Conservation (phyloP, 225 moss, liverwort and hornwort genomes). For the Pleurozium schreberi region DNA sequence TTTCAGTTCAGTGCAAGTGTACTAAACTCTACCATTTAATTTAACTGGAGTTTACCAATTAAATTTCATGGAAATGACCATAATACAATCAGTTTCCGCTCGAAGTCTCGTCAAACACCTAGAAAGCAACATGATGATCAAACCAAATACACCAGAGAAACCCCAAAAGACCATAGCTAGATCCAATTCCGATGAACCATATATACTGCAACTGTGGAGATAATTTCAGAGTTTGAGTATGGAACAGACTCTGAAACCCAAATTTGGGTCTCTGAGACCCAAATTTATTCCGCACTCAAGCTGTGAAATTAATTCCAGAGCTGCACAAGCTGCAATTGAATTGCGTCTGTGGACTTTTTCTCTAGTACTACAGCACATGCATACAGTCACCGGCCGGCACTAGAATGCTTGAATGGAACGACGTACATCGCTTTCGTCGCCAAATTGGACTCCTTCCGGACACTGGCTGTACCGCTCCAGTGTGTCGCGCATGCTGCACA, state of each 20-base stretch:
- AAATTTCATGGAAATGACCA: neutral
- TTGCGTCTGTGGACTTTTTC: too few relatives aligned
- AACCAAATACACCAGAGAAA: neutral
- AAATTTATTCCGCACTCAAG: neutral
- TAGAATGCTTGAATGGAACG: neutral
- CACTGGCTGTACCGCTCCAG: slow-evolving; percentile 29
- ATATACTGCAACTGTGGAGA: neutral
- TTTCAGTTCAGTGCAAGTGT: neutral
- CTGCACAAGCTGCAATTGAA: neutral
- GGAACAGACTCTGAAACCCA: too few relatives aligned
- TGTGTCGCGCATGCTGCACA: slow-evolving; percentile 32
- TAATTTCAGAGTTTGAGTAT: neutral
- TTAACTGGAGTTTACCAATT: too few relatives aligned
- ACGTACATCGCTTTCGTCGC: slow-evolving; percentile 20
- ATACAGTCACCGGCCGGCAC: neutral
- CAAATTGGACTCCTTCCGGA: slow-evolving; percentile 26
- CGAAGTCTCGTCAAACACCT: neutral
- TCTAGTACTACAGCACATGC: neutral
- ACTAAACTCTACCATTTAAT: neutral
- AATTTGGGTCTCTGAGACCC: too few relatives aligned
- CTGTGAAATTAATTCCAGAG: neutral
- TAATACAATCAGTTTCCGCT: neutral
- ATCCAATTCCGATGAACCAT: neutral
- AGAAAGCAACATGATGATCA: neutral
- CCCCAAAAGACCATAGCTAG: neutral